Conservation (phyloP, 2,329 filamentous ascomycete genomes). For the Fusarium citri region DNA sequence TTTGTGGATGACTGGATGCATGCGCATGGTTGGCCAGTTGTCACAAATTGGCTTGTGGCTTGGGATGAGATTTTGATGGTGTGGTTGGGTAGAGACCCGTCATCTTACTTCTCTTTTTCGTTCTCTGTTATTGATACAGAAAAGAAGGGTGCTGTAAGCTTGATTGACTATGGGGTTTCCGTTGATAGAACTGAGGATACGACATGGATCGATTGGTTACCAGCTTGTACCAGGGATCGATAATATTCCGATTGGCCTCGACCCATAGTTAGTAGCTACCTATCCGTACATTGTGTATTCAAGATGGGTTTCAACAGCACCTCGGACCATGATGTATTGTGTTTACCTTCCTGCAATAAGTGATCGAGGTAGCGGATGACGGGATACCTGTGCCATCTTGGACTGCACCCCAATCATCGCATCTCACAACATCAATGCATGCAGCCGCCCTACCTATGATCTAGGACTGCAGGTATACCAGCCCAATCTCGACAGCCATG, state of each 20-base stretch:
- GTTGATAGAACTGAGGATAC: constrained; percentile 18
- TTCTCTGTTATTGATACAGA: background rate
- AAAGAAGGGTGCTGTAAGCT: background rate
- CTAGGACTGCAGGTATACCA: constrained; percentile 27
- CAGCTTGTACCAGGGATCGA: constrained; percentile 14
- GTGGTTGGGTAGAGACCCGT: constrained; percentile 30
- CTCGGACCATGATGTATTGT: constrained; percentile 16
- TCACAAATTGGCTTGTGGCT: constrained; percentile 27
- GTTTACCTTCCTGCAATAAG: background rate
- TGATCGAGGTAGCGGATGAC: constrained; percentile 7
- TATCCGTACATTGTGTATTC: constrained; percentile 2
- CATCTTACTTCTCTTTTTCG: constrained; percentile 5
- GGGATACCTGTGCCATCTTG: constrained; percentile 27
- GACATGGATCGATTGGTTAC: constrained; percentile 30
- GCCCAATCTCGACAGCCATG: constrained; percentile 34
- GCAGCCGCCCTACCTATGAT: constrained; percentile 33
- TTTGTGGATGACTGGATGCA: constrained; percentile 14
- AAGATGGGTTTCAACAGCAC: constrained; percentile 6
- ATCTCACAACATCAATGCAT: constrained; percentile 34
- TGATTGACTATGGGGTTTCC: background rate
- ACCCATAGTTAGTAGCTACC: background rate
- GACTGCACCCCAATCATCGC: constrained; percentile 29
- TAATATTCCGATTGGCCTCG: constrained; percentile 39
- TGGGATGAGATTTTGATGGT: constrained; percentile 16
- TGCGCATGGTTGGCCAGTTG: constrained; percentile 35